These are phyloP conservation scores for Colletotrichum zoysiae DNA, from an alignment of 2,329 filamentous ascomycete species.

Conservation along the genomic window DNA sequence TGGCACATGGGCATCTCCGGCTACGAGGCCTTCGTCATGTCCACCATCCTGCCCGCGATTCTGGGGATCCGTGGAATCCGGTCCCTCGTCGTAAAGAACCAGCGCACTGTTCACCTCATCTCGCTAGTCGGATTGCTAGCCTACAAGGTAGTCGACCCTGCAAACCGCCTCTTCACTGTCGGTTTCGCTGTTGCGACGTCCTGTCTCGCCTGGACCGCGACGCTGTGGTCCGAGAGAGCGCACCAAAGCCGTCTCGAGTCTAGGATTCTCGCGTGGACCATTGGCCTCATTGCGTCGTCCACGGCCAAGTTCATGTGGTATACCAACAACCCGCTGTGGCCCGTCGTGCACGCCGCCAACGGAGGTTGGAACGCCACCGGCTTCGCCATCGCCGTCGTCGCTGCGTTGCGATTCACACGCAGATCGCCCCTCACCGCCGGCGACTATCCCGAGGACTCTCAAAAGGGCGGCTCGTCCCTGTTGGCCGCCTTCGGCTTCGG, in stretches of 20 bases:
- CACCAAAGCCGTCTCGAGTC: slow-evolving; percentile 83
- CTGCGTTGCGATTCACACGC: slow-evolving; percentile 81
- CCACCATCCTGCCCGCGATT: slow-evolving; percentile 83
- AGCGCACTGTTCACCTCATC: slow-evolving; percentile 79
- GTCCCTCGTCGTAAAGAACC: slow-evolving; percentile 74
- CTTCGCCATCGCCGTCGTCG: slow-evolving; percentile 79
- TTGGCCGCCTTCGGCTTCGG: slow-evolving; percentile 83
- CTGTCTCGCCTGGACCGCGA: slow-evolving; percentile 86
- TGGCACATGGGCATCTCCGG: slow-evolving; percentile 99
- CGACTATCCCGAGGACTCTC: slow-evolving; percentile 47
- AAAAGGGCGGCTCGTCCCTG: slow-evolving; percentile 73
- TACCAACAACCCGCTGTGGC: slow-evolving; percentile 98
- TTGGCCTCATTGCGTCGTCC: slow-evolving; percentile 87
- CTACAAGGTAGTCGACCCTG: slow-evolving; percentile 80
- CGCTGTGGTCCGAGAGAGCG: slow-evolving; percentile 81
- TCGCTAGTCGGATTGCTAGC: slow-evolving; percentile 84
- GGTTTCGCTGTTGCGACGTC: slow-evolving; percentile 84
- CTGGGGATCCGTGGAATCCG: slow-evolving; percentile 79
- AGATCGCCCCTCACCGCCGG: slow-evolving; percentile 65
- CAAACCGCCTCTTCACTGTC: slow-evolving; percentile 81
- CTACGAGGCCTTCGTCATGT: slow-evolving; percentile 91
- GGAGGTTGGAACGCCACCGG: slow-evolving; percentile 94
- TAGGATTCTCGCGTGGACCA: slow-evolving; percentile 82
- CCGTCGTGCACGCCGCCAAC: slow-evolving; percentile 88
- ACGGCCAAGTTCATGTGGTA: slow-evolving; percentile 92